Evolutionary conservation across 495 filamentous ascomycete genomes (phyloP).

Genomic region (Physcia stellaris): DNA sequence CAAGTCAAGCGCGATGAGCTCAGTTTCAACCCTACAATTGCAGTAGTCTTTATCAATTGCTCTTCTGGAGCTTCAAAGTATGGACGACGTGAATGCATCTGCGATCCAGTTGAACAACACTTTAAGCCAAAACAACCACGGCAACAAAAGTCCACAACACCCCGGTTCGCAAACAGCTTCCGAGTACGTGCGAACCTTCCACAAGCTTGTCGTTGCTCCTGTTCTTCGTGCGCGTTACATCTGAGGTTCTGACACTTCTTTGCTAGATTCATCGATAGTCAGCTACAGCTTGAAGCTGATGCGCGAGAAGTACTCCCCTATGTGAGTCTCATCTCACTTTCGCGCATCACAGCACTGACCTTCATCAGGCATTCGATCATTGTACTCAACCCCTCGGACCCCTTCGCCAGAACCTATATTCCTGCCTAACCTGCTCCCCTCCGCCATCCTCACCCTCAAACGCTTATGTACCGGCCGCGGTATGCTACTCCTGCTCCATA

Average conservation of each 20-base stretch:
- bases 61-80: too few species aligned
- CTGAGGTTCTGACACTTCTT: constrained; percentile 1
- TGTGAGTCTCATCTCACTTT: constrained; percentile 28
- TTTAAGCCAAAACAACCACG: constrained; percentile 11
- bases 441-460: constrained; percentile 46
- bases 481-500: constrained; percentile 95
- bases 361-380: constrained; percentile 63
- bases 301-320: constrained; percentile 91
- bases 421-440: constrained; percentile 87
- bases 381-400: constrained; percentile 82
- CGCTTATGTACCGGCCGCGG: constrained; percentile 59
- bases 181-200: constrained; percentile 40
- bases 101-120: constrained; percentile 8
- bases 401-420: constrained; percentile 73
- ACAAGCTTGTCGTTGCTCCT: not conserved
- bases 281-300: constrained; percentile 84
- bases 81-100: not conserved
- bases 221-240: too few species aligned
- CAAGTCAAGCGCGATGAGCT: too few species aligned
- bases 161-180: constrained; percentile 75
- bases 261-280: constrained; percentile 71
- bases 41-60: too few species aligned
- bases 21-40: too few species aligned
- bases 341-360: constrained; percentile 1
- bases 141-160: constrained; percentile 44